Evolutionary conservation across 164 flowering plant species (phyloP), one percentile per base, ranked within the genome.

Genomic region (Pachysandra terminalis): DNA sequence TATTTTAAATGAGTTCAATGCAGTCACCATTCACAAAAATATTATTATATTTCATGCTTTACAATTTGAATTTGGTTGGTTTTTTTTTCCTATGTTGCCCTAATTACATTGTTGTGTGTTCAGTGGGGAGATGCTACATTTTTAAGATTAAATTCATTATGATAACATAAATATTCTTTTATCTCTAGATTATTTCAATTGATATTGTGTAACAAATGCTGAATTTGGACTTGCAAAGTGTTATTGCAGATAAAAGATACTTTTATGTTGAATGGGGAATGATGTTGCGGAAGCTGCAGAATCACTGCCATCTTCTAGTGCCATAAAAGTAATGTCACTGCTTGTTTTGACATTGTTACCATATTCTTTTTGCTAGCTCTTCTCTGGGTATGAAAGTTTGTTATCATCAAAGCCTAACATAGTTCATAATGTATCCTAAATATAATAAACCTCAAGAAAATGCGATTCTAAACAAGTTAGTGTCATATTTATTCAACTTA

Each of bases 201-300:
- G 17, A 15, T 45, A 45, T 45, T 12, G 6, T 45, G 51, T 26
- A 26, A 3, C 1, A 6, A 27, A 15, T 27, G 61, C 37, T 58
- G 5, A 26, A 58, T 15, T 19, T 62, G 52, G 51, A 45, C 51
- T 19, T 48, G 14, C 3, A 19, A 37, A 51, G 9, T 22, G 9
- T 22, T 17, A 2, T 12, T 19, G 2, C 52, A 37, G 49, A 61
- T 69, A 41, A 37, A 40, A 13, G 28, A 41, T 65, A 41, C 24
- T 28, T 45, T 58, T 32, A 12, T 66, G 16, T 25, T 72, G 67
- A 22, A 76, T 76, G 79, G 71, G 61, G 71, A 66, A 49, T 61
- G 68, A 65, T 66, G 63, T 37, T 41, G 68, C 65, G 35, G 54
- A 61, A 61, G 55, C 62, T 59, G 62, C n/a, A 23, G 49, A 63